These are phyloP conservation scores for Hygrophila difformis DNA, from an alignment of 257 asterid species.

Conservation along the genomic window DNA sequence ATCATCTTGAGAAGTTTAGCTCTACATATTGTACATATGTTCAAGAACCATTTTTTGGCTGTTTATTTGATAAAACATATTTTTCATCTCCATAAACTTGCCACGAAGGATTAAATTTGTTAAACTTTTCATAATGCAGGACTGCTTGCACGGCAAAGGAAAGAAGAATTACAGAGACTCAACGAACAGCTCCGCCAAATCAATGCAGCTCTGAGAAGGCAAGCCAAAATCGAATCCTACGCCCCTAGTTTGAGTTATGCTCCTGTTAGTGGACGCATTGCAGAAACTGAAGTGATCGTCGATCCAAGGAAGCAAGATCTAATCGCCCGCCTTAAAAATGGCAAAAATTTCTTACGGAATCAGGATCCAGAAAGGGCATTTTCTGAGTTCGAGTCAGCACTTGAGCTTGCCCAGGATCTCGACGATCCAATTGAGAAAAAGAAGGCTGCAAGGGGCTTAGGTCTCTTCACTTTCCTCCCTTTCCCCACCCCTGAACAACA, in stretches of 20 bases:
- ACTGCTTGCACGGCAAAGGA: constrained; percentile 89
- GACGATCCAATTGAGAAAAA: constrained; percentile 82
- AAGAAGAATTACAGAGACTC: constrained; percentile 69
- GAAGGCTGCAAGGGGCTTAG: constrained; percentile 98
- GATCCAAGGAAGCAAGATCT: constrained; percentile 80
- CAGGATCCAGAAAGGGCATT: constrained; percentile 82
- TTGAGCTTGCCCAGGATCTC: constrained; percentile 73
- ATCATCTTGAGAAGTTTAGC: too few relatives aligned
- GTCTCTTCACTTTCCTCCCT: constrained; percentile 23
- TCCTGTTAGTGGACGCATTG: constrained; percentile 67
- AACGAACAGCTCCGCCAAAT: constrained; percentile 97
- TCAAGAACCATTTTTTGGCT: too few relatives aligned
- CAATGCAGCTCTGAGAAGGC: constrained; percentile 85
- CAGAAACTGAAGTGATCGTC: constrained; percentile 77
- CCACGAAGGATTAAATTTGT: too few relatives aligned
- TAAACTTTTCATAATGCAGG: constrained; percentile 30
- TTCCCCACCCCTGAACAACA: too few relatives aligned
- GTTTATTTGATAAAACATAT: too few relatives aligned
- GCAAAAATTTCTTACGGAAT: constrained; percentile 73
- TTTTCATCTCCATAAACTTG: too few relatives aligned
- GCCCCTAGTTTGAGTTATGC: constrained; percentile 94
- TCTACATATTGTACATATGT: too few relatives aligned
- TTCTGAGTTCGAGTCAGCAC: constrained; percentile 74
- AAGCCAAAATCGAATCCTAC: constrained; percentile 94
- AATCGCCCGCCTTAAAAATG: constrained; percentile 64